phyloP scores from a whole-genome alignment of 768 basidiomycete species.

The Russula foetens region DNA sequence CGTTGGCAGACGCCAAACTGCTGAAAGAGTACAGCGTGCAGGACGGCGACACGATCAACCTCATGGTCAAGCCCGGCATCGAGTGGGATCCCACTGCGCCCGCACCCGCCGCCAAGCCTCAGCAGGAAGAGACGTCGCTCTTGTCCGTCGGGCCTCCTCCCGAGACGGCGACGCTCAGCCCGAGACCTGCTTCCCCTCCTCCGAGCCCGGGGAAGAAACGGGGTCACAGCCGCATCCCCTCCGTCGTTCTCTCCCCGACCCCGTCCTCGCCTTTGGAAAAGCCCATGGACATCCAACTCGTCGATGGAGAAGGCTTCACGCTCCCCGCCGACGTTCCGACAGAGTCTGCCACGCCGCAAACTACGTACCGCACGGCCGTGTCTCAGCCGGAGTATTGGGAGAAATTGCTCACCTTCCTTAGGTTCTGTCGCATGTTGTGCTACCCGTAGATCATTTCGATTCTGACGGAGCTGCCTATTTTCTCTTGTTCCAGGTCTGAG shows the following conservation, averaged over 20 bases:
- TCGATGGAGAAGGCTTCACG: slow-evolving; percentile 52
- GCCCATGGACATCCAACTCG: slow-evolving; percentile 54
- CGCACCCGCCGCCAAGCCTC: slow-evolving; percentile 33
- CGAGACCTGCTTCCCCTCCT: slow-evolving; percentile 5
- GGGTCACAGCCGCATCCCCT: slow-evolving; percentile 62
- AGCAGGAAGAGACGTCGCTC: slow-evolving; percentile 22
- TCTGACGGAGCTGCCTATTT: not conserved
- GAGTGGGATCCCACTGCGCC: slow-evolving; percentile 61
- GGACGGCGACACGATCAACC: slow-evolving; percentile 73
- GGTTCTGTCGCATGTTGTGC: slow-evolving; percentile 31
- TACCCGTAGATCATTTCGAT: not conserved
- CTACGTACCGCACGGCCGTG: slow-evolving; percentile 55
- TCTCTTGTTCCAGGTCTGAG: slow-evolving; percentile 38
- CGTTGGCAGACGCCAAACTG: slow-evolving; percentile 79
- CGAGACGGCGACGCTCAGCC: slow-evolving; percentile 2
- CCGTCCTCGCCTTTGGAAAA: slow-evolving; percentile 44
- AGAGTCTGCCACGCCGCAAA: slow-evolving; percentile 23
- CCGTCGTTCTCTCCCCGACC: slow-evolving; percentile 71
- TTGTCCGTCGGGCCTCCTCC: not conserved
- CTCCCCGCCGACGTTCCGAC: slow-evolving; percentile 26
- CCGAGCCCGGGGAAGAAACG: slow-evolving; percentile 28
- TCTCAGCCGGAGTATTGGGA: slow-evolving; percentile 77
- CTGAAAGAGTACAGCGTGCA: slow-evolving; percentile 84
- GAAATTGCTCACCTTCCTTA: slow-evolving; percentile 54
- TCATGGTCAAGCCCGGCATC: slow-evolving; percentile 77